These are phyloP conservation scores for Botrytis sinoallii DNA, from an alignment of 2,329 filamentous ascomycete species.

Conservation along the genomic window DNA sequence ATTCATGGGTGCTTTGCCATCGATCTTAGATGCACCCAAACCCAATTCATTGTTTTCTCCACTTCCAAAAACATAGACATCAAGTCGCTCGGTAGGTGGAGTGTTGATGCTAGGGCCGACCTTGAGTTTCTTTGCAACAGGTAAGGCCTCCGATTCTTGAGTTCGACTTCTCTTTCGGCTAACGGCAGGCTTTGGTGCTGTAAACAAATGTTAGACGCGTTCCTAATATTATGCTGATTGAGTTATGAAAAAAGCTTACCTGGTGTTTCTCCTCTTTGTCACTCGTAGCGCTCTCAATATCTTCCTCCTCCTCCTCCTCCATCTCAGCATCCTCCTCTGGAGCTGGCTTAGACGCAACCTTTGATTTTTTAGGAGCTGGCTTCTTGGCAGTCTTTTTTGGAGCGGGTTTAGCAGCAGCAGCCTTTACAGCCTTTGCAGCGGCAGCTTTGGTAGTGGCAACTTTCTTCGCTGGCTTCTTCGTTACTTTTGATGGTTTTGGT, in stretches of 20 bases:
- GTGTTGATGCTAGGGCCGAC: not conserved
- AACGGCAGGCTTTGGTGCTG: not conserved
- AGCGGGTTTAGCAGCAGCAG: not conserved
- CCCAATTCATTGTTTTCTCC: constrained; percentile 80
- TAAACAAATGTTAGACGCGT: not conserved
- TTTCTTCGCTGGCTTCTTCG: not conserved
- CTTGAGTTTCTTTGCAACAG: constrained; percentile 11
- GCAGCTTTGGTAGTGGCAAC: not conserved
- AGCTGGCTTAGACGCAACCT: not conserved
- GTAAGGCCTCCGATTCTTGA: not conserved
- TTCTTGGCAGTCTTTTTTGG: not conserved
- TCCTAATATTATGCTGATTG: not conserved
- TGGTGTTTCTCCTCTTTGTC: not conserved
- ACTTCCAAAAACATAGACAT: constrained; percentile 79
- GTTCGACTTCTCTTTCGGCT: not conserved
- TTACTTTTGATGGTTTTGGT: not conserved
- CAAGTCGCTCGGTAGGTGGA: constrained; percentile 43
- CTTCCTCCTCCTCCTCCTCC: not conserved
- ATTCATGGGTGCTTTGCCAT: constrained; percentile 61
- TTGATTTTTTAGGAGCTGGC: not conserved
- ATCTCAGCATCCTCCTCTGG: not conserved
- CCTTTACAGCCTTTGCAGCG: not conserved
- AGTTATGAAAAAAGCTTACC: not conserved
- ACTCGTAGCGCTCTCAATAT: not conserved
- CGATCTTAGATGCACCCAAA: constrained; percentile 63